Base-by-base conservation (phyloP, 306 rosid genomes). In the Corylus avellana region DNA sequence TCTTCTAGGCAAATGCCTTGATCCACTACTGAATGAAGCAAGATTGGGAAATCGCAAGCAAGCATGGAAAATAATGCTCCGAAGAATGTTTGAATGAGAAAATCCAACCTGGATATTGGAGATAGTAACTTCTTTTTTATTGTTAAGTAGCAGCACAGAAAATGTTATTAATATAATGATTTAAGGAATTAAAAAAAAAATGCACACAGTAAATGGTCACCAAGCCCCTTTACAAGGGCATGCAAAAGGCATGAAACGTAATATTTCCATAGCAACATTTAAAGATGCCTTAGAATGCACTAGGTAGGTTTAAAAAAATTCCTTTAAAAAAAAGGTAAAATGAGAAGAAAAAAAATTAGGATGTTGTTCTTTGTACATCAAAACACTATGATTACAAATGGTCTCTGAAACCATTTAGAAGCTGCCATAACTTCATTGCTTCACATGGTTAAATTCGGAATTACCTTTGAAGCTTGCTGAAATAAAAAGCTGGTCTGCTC, bases 381-480 rank as follows among this genome's bases (percentile, higher is more conserved):
- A 42, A 42, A 42, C 46, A 42, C 46, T 42, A 42, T 42, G 46
- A 42, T 42, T 1, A 42, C 46, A 42, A 42, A 42, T 42, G 46
- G 7, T 42, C 46, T 5, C 46, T 42, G 46, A 42, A 42, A 42
- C 46, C 46, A 42, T 42, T 62, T 29, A 13, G 69, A 64, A 64
- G 48, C 47, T 64, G 48, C 4, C 72, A 58, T 58, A 3, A 67
- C 18, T 12, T 39, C 72, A 39, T 8, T 29, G 4, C 4, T 17
- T 39, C 29, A 83, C 56, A 83, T 55, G 66, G 44, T 59, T 57
- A 70, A 56, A 59, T 72, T 53, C 59, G 53, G 64, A 78, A 72
- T 58, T 85, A 94, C 98, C 97, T 94, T 94, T 35, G 98, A 92
- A 66, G 98, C 95, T 84, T 94, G 98, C 88, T 94, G 98, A 86